These are phyloP conservation scores for Annulohypoxylon truncatum DNA, from an alignment of 2,329 filamentous ascomycete species.

Conservation along the genomic window DNA sequence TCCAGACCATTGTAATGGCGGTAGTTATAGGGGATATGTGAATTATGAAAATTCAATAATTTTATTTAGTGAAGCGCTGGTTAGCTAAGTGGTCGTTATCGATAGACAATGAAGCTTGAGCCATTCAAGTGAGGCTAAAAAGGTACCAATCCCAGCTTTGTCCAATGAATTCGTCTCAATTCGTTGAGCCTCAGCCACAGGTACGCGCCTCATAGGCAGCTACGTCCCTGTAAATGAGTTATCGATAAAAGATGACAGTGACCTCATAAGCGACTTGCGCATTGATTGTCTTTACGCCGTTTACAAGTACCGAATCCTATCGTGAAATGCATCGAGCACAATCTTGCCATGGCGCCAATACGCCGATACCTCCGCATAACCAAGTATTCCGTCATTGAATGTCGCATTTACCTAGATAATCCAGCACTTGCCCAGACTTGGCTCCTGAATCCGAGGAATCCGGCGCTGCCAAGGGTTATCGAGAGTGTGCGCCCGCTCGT, in stretches of 20 bases:
- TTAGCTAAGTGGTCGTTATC: constrained; percentile 12
- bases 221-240: not conserved
- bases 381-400: constrained; percentile 94
- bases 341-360: constrained; percentile 79
- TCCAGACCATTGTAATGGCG: constrained; percentile 39
- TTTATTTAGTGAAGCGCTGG: not conserved
- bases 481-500: constrained; percentile 86
- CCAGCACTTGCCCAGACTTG: constrained; percentile 85
- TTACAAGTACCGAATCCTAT: constrained; percentile 6
- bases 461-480: constrained; percentile 84
- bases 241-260: constrained; percentile 33
- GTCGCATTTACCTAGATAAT: constrained; percentile 94
- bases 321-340: constrained; percentile 39
- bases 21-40: constrained; percentile 8
- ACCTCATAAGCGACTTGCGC: constrained; percentile 25
- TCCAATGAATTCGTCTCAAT: not conserved
- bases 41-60: constrained; percentile 17
- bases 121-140: not conserved
- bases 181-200: constrained; percentile 26
- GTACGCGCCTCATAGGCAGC: not conserved
- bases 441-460: constrained; percentile 81
- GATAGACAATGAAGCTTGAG: not conserved
- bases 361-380: constrained; percentile 91
- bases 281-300: not conserved
- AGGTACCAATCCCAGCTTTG: not conserved